phyloP scores from a whole-genome alignment of 495 filamentous ascomycete genomes.

The Friedmanniomyces simplex region DNA sequence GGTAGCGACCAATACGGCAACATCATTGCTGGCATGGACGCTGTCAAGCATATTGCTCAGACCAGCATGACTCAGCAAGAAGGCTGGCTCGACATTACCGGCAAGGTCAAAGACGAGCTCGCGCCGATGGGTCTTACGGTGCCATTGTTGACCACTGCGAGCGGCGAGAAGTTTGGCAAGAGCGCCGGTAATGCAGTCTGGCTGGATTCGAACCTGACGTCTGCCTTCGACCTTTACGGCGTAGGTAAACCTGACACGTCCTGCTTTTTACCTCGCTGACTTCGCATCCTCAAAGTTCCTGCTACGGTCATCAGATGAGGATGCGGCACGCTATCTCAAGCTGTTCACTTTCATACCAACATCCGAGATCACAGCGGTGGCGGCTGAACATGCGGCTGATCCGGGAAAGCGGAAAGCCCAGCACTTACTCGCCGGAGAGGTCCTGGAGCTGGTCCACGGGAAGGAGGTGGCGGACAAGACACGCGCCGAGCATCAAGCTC shows the following conservation, averaged over 20 bases:
- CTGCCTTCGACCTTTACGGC: conserved; percentile 74
- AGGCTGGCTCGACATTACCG: conserved; percentile 18
- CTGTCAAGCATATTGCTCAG: conserved; percentile 59
- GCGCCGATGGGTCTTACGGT: conserved; percentile 74
- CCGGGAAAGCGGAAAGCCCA: conserved; percentile 68
- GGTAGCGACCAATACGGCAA: conserved; percentile 96
- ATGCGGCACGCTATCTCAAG: conserved; percentile 69
- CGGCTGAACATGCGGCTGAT: conserved; percentile 54
- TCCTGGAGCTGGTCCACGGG: conserved; percentile 71
- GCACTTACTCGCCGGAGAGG: conserved; percentile 67
- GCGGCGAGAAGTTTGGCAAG: conserved; percentile 90
- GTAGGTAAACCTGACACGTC: conserved; percentile 27
- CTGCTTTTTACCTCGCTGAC: background rate
- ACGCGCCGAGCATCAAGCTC: conserved; percentile 8
- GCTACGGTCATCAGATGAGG: conserved; percentile 67
- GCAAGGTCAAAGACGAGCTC: conserved; percentile 20
- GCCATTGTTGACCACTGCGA: conserved; percentile 73
- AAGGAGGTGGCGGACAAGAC: conserved; percentile 37
- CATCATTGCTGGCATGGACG: conserved; percentile 81
- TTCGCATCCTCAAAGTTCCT: conserved; percentile 55
- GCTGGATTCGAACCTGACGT: conserved; percentile 75
- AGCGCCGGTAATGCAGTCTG: conserved; percentile 90
- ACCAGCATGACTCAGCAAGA: conserved; percentile 16
- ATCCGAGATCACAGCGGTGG: conserved; percentile 48
- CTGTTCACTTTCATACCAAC: conserved; percentile 84